Evolutionary conservation across 2,329 filamentous ascomycete species (phyloP).

Genomic region (Pyrenophora seminiperda): DNA sequence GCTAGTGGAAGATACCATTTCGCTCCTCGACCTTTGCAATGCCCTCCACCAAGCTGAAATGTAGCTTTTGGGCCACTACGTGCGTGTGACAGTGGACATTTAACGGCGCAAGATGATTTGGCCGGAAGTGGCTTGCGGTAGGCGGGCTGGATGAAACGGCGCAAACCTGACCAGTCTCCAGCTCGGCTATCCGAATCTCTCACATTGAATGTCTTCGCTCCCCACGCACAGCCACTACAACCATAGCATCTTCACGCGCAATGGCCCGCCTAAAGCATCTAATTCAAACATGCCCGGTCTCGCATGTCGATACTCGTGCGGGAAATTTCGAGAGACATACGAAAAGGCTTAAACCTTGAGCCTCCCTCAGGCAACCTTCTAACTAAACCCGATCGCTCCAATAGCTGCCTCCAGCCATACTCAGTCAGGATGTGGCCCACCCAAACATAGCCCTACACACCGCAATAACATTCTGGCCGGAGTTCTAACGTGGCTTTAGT

Average conservation of each 20-base stretch:
- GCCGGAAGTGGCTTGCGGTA: too few relatives aligned
- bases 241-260: slow-evolving; percentile 2
- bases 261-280: slow-evolving; percentile 18
- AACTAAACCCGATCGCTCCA: slow-evolving; percentile 14
- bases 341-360: slow-evolving; percentile 20
- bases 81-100: too few relatives aligned
- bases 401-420: slow-evolving; percentile 3
- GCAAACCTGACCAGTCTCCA: too few relatives aligned
- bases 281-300: slow-evolving; percentile 7
- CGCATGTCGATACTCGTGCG: slow-evolving; percentile 16
- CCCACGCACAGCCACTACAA: slow-evolving; percentile 13
- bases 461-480: slow-evolving; percentile 16
- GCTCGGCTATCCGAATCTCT: slow-evolving; percentile 3
- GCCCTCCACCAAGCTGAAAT: too few relatives aligned
- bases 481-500: slow-evolving; percentile 13
- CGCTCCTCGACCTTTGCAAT: too few relatives aligned
- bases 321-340: slow-evolving; percentile 13
- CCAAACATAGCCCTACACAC: slow-evolving; percentile 21
- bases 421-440: slow-evolving; percentile 3
- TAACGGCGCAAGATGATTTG: too few relatives aligned
- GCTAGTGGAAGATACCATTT: background rate
- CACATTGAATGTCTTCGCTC: background rate
- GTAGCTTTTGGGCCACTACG: background rate
- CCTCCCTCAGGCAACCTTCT: slow-evolving; percentile 20
- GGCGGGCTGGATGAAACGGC: too few relatives aligned